phyloP scores from a whole-genome alignment of 1,284 basidiomycete species.

The Pseudozyma flocculosa region DNA sequence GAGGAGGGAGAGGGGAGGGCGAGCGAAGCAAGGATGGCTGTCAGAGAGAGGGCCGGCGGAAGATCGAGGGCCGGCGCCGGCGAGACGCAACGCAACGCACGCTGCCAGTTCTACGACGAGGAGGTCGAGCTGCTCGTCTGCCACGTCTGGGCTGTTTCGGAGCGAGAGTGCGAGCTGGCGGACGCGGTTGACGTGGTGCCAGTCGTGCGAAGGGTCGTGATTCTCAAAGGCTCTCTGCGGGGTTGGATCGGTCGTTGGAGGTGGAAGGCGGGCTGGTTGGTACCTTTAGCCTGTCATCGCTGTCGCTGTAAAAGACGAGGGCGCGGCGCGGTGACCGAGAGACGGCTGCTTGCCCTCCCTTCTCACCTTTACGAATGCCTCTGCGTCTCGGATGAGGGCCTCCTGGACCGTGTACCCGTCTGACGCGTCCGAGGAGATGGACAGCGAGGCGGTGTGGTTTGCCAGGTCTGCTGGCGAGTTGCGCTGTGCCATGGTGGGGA shows the following conservation, averaged over 20 bases:
- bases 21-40: neutral
- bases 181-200: conserved; percentile 80
- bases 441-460: neutral
- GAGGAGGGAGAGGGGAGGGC: neutral
- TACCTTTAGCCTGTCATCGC: too few species aligned
- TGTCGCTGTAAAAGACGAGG: too few species aligned
- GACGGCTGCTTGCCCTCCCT: too few species aligned
- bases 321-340: too few species aligned
- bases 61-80: too few species aligned
- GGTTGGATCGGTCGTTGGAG: too few species aligned
- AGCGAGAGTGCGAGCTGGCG: conserved; percentile 72
- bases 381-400: neutral
- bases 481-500: too few species aligned
- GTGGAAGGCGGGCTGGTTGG: too few species aligned
- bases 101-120: conserved; percentile 73
- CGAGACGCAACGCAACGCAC: too few species aligned
- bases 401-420: neutral
- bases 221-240: conserved; percentile 65
- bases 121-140: conserved; percentile 62
- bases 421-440: neutral
- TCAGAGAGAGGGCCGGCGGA: neutral
- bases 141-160: conserved; percentile 62
- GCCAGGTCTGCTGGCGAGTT: too few species aligned
- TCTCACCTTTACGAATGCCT: neutral
- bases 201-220: conserved; percentile 88